Evolutionary conservation across 129 eudicot genomes (phyloP).

Genomic region (Flaveria trinervia): DNA sequence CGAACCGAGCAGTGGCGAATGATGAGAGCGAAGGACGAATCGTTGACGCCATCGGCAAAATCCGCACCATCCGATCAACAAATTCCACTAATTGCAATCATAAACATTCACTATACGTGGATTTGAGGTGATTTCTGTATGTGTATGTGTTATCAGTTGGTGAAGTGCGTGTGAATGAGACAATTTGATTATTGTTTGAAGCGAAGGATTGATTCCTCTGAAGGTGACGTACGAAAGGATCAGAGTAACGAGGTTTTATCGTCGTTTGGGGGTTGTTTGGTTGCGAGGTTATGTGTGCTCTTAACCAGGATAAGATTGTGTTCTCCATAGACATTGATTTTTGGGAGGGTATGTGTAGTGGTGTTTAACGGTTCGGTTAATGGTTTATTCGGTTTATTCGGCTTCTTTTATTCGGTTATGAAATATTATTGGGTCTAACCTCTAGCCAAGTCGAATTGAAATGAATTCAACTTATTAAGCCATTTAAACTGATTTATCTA

Average conservation of each 20-base stretch:
- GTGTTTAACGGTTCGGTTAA: too few relatives aligned
- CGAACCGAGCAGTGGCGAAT: constrained; percentile 37
- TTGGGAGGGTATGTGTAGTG: neutral
- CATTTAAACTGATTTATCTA: too few relatives aligned
- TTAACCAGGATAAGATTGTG: constrained; percentile 6
- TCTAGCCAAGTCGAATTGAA: too few relatives aligned
- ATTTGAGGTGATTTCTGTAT: constrained; percentile 17
- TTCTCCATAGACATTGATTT: neutral
- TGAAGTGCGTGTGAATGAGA: constrained; percentile 7
- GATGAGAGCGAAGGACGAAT: constrained; percentile 65
- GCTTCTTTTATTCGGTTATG: too few relatives aligned
- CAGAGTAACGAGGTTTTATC: constrained; percentile 8
- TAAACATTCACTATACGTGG: constrained; percentile 18
- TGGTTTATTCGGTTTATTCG: too few relatives aligned
- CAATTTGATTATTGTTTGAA: constrained; percentile 14
- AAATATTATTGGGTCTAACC: too few relatives aligned
- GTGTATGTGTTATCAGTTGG: neutral
- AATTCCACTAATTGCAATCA: constrained; percentile 42
- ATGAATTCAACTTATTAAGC: too few relatives aligned
- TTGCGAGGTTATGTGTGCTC: neutral
- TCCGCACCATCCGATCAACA: constrained; percentile 55
- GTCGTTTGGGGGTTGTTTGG: constrained; percentile 25
- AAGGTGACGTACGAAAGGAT: too few relatives aligned
- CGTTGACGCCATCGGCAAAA: constrained; percentile 82
- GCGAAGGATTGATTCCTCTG: constrained; percentile 21